Conservation (phyloP, 371 early-diverging fungal species). For the Mortierella sp. region DNA sequence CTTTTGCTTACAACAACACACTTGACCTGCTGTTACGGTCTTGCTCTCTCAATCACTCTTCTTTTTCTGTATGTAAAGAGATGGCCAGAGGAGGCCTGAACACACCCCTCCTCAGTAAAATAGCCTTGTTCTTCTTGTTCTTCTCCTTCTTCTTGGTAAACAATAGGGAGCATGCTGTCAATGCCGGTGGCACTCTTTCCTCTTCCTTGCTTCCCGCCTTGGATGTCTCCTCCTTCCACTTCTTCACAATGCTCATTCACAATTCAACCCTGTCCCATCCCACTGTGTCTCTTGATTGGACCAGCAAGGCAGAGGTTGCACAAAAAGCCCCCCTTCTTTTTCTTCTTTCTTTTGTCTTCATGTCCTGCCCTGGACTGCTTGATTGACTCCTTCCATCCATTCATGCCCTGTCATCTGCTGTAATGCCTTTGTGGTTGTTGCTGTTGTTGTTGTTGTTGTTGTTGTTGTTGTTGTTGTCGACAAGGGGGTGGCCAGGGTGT, state of each 20-base stretch:
- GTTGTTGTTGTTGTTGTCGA: too few species aligned
- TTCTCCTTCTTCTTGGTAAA: too few species aligned
- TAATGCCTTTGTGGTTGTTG: too few species aligned
- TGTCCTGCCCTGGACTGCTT: not conserved
- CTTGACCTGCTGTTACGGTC: too few species aligned
- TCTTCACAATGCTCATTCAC: not conserved
- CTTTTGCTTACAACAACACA: too few species aligned
- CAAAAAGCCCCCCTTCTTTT: slow-evolving; percentile 5
- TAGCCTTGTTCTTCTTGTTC: too few species aligned
- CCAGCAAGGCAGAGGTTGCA: not conserved
- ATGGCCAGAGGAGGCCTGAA: too few species aligned
- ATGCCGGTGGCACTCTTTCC: not conserved
- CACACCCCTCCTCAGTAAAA: too few species aligned
- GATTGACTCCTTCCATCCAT: not conserved
- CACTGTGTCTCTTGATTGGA: not conserved
- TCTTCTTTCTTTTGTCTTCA: not conserved
- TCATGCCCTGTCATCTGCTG: not conserved
- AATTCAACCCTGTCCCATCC: not conserved
- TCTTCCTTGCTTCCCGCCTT: not conserved
- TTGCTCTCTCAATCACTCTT: too few species aligned
- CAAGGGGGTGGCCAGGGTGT: too few species aligned
- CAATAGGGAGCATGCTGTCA: not conserved
- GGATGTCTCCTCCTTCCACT: not conserved
- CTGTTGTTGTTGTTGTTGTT: too few species aligned
- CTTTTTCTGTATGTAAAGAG: too few species aligned